Evolutionary conservation across 345 rosid genomes (phyloP).

Genomic region (Gossypium rotundifolium): DNA sequence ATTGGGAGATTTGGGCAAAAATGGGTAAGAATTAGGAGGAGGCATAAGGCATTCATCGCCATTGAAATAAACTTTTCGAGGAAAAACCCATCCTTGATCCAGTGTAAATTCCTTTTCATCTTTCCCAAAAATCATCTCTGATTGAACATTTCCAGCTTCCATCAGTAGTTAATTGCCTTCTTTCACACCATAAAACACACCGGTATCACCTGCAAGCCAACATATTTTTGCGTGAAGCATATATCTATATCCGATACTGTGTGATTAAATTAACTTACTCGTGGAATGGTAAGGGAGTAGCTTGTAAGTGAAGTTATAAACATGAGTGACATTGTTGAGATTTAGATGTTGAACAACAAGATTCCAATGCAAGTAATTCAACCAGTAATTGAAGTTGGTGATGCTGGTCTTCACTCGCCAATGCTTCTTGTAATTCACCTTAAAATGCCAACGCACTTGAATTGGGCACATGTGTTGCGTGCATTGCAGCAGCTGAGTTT

Average conservation of each 20-base stretch:
- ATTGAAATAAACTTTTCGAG: constrained; percentile 59
- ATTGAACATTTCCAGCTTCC: constrained; percentile 65
- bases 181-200: constrained; percentile 61
- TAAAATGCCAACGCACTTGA: constrained; percentile 70
- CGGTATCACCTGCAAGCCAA: constrained; percentile 47
- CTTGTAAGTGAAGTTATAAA: constrained; percentile 55
- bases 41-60: constrained; percentile 38
- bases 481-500: constrained; percentile 43
- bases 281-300: constrained; percentile 34
- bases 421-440: constrained; percentile 51
- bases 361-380: constrained; percentile 67
- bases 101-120: constrained; percentile 49
- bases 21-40: constrained; percentile 38
- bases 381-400: constrained; percentile 57
- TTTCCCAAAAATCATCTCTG: constrained; percentile 58
- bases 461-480: constrained; percentile 69
- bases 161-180: constrained; percentile 56
- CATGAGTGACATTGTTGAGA: constrained; percentile 46
- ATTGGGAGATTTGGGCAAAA: constrained; percentile 20
- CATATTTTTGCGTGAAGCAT: too few species aligned
- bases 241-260: too few species aligned
- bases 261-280: constrained; percentile 32
- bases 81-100: constrained; percentile 76
- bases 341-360: constrained; percentile 65
- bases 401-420: constrained; percentile 69